Base-by-base conservation (phyloP, 2,329 filamentous ascomycete genomes). In the Penicillium sp. region DNA sequence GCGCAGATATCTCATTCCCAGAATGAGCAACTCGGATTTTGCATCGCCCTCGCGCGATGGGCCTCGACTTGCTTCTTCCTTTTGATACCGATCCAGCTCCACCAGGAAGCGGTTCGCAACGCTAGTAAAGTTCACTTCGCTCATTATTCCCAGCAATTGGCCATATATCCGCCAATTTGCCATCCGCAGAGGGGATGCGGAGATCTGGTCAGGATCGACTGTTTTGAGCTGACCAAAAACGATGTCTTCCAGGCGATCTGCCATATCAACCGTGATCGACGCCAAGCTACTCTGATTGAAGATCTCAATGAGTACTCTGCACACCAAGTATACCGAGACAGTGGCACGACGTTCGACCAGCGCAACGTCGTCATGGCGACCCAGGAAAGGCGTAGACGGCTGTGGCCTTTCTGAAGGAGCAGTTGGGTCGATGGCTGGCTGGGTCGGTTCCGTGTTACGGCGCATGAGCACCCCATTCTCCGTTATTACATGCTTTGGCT, bases 131-230 rank as follows among this genome's bases (percentile, higher is more conserved):
- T 96, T 93, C 62, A 95, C 88, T 45, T 90, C 89, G 75, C 95
- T 97, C 90, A 99, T 96, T 39, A 93, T 89, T n/a, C 96, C 95
- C 1, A 99, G 84, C 3, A 99, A 80, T 68, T 96, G 90, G 21
- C 91, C 89, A 72, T 97, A 97, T 3, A 99, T 87, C 57, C 91
- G 90, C 93, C 93, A 99, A 68, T 99, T 99, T 14, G 95, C 90
- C 75, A 95, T 87, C 63, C 92, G 91, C 24, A 98, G 80, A 0
- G 90, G 87, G 0, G 92, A 96, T 3, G 72, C 72, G 11, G 75
- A 69, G 9, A 88, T 81, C 68, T 93, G 87, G 8, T 96, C 91
- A 0, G 90, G 87, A 59, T 98, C 93, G 8, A 92, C 89, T 46
- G 89, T 90, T 69, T 93, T 96, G 10, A 99, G 82, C 73, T 98